Base-by-base conservation (phyloP, 2,329 filamentous ascomycete species). In the Cercospora sojina region DNA sequence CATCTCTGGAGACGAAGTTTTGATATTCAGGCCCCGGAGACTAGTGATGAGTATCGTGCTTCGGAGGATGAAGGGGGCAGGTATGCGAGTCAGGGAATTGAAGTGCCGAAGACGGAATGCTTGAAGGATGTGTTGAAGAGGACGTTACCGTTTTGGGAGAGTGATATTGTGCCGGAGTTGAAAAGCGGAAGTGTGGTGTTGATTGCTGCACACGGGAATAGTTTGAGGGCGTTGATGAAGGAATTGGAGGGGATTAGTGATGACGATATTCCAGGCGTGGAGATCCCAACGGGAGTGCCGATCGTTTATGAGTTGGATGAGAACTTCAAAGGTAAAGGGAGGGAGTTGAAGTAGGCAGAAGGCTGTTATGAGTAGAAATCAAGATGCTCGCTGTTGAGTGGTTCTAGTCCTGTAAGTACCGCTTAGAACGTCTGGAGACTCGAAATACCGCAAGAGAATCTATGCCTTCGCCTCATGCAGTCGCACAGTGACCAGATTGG, bases 401-500 rank as follows among this genome's bases (percentile, higher is more conserved):
- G 47, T n/a, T 53, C 47, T 53, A 53, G 23, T 53, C 18, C 47
- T 51, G 47, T 53, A 25, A 1, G 23, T 53, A 25, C 47, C 20
- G 23, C 23, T 25, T 25, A 51, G 3, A 13, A 51, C 47, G 47
- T 20, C 20, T 2, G 7, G 47, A 7, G 47, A 2, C 9, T 51
- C 18, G 2, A 27, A 29, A 2, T 16, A 13, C n/a, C 5, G 12
- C 23, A n/a, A 53, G 25, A 53, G 6, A 47, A 47, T 4, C 10
- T 49, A 49, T 56, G 25, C 25, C 20, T 66, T 68, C 20, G 71
- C 73, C 60, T 71, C 72, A 27, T 69, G 68, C 67, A 76, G 62
- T 66, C 68, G 66, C 58, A 76, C 56, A 31, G 69, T 75, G 5
- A 76, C 74, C 18, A 58, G 51, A 5, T 66, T 67, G 9, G 60